Conservation (phyloP, 495 filamentous ascomycete species). For the Delitschia confertaspora region DNA sequence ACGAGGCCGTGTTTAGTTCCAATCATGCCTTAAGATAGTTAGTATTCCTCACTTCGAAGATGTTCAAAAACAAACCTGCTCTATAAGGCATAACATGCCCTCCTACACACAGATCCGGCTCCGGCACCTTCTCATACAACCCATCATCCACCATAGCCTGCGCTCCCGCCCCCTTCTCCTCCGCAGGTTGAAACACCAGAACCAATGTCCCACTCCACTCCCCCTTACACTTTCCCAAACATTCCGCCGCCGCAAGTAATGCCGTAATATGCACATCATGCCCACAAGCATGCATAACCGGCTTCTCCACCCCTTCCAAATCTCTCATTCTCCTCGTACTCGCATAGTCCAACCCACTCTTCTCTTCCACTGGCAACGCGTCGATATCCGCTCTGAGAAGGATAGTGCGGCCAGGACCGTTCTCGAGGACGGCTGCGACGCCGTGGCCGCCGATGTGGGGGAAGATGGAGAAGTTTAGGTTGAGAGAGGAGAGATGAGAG, state of each 20-base stretch:
- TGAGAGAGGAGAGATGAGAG: conserved; percentile 1
- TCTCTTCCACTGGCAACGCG: conserved; percentile 50
- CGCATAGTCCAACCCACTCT: conserved; percentile 48
- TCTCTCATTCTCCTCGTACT: conserved; percentile 39
- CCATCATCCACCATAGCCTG: conserved; percentile 54
- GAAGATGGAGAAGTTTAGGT: conserved; percentile 8
- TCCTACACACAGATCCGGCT: conserved; percentile 50
- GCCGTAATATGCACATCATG: conserved; percentile 54
- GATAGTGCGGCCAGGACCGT: conserved; percentile 46
- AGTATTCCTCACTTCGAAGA: not conserved
- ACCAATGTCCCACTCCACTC: conserved; percentile 51
- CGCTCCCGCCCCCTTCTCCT: conserved; percentile 50
- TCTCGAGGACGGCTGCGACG: conserved; percentile 43
- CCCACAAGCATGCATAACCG: conserved; percentile 61
- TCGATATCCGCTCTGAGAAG: conserved; percentile 56
- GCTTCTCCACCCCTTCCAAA: conserved; percentile 39
- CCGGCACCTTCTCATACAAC: conserved; percentile 43
- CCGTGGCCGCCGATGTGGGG: conserved; percentile 12
- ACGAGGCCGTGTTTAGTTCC: conserved; percentile 28
- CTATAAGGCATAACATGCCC: conserved; percentile 45
- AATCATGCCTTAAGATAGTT: conserved; percentile 17
- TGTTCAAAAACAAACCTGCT: conserved; percentile 26
- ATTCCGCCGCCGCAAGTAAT: conserved; percentile 44
- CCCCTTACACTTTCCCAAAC: conserved; percentile 36
- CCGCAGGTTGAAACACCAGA: conserved; percentile 52